A percentile compares a stretch with the other conserved stretches of the same genome.
phyloP scores from a whole-genome alignment of 192 early-diverging fungal genomes.

The Lobulomyces angularis region DNA sequence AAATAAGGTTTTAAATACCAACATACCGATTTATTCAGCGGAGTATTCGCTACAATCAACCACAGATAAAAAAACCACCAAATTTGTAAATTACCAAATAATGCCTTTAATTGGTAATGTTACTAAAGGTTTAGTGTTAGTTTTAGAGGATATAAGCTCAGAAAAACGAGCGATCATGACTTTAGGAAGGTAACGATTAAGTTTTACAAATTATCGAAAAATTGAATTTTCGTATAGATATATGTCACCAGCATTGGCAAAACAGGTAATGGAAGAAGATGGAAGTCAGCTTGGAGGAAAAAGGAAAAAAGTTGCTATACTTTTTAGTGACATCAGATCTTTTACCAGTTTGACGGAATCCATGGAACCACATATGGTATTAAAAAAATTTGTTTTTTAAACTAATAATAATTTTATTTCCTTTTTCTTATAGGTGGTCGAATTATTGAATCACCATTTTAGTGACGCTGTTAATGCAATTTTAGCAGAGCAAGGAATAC shows the following conservation, averaged over 20 bases:
- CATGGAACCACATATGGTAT: conserved; percentile 39
- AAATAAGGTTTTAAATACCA: conserved; percentile 14
- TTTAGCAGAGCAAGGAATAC: conserved; percentile 35
- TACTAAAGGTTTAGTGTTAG: conserved; percentile 33
- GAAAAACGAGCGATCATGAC: conserved; percentile 43
- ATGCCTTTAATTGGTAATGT: conserved; percentile 22
- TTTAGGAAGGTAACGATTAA: conserved; percentile 31
- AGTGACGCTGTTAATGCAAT: conserved; percentile 44
- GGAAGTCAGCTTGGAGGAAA: conserved; percentile 32
- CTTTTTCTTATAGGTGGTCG: too few relatives aligned
- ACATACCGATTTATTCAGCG: conserved; percentile 10
- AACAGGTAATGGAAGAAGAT: conserved; percentile 44
- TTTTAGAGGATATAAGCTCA: conserved; percentile 35
- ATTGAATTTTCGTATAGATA: conserved; percentile 12
- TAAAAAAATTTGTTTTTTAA: too few relatives aligned
- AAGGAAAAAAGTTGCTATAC: conserved; percentile 34
- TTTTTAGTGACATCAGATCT: conserved; percentile 29
- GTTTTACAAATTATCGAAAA: not conserved
- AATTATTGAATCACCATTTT: conserved; percentile 40
- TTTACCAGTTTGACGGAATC: conserved; percentile 32
- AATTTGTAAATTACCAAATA: conserved; percentile 27
- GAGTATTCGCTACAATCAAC: conserved; percentile 19
- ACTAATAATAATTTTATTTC: too few relatives aligned
- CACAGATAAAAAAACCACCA: conserved; percentile 11
- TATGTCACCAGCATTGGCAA: conserved; percentile 41